Evolutionary conservation across 176 grass and related monocot genomes (phyloP).

Genomic region (Pharus latifolius): DNA sequence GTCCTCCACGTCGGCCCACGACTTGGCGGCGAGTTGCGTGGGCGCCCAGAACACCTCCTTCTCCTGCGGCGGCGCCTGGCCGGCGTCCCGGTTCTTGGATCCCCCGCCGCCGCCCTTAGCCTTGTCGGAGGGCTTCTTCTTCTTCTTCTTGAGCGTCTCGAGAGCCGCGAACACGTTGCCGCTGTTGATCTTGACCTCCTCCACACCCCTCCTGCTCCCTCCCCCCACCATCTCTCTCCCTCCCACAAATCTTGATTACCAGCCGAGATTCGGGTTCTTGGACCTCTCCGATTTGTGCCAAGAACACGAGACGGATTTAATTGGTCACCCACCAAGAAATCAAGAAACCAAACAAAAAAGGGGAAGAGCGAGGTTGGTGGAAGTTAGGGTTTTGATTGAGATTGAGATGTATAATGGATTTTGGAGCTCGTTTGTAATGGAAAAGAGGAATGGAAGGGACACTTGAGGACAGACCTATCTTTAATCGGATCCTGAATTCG

Average conservation of each 20-base stretch:
- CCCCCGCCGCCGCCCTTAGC: conserved; percentile 4
- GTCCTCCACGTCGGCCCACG: conserved; percentile 91
- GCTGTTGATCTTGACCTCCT: conserved; percentile 50
- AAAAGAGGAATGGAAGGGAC: too few relatives aligned
- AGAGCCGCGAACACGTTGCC: conserved; percentile 90
- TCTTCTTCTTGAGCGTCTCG: conserved; percentile 89
- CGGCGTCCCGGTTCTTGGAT: conserved; percentile 12
- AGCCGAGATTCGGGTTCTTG: background rate
- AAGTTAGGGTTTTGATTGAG: background rate
- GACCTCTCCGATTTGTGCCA: background rate
- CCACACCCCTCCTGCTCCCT: conserved; percentile 51
- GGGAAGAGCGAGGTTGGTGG: too few relatives aligned
- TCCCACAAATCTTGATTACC: conserved; percentile 3
- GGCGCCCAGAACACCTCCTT: conserved; percentile 48
- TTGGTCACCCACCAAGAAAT: too few relatives aligned
- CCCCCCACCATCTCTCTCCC: conserved; percentile 53
- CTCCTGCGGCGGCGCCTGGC: conserved; percentile 4
- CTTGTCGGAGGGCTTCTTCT: conserved; percentile 58
- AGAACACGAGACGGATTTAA: background rate
- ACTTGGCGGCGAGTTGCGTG: conserved; percentile 46
- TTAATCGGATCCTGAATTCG: too few relatives aligned
- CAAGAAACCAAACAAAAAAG: too few relatives aligned
- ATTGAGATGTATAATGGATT: too few relatives aligned
- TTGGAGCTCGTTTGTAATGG: too few relatives aligned
- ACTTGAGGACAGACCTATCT: too few relatives aligned